phyloP scores from a whole-genome alignment of 495 filamentous ascomycete species.

The Xylaria longipes region DNA sequence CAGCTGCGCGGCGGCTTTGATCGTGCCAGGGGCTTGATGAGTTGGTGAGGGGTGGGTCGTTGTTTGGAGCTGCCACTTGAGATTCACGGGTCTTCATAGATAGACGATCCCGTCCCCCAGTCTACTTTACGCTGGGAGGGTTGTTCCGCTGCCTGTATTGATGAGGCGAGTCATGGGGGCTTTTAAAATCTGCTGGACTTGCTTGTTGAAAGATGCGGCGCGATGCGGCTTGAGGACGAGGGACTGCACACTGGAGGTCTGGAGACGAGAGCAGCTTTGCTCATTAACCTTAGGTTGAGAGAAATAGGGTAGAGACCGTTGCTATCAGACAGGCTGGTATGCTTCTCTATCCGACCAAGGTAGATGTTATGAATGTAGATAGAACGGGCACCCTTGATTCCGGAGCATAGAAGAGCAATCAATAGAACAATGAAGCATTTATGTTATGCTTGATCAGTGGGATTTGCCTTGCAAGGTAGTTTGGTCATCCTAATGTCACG shows the following conservation, averaged over 20 bases:
- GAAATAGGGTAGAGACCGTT: neutral
- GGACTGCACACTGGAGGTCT: neutral
- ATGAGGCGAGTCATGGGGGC: neutral
- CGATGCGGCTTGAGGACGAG: neutral
- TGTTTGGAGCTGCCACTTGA: neutral
- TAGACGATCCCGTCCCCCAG: neutral
- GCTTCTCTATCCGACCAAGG: neutral
- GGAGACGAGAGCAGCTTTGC: neutral
- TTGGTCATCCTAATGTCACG: neutral
- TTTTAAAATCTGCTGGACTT: neutral
- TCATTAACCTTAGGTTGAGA: neutral
- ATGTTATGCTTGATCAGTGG: neutral
- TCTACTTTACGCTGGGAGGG: neutral
- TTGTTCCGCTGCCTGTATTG: neutral
- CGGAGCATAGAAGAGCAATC: neutral
- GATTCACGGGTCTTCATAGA: neutral
- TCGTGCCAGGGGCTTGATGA: slow-evolving; percentile 75
- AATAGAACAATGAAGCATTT: neutral
- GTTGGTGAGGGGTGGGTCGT: slow-evolving; percentile 67
- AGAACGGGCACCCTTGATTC: neutral
- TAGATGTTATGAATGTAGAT: neutral
- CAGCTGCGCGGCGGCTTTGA: slow-evolving; percentile 94
- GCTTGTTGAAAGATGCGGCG: neutral
- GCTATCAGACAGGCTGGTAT: neutral
- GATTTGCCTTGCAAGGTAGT: neutral